phyloP scores from a whole-genome alignment of 805 yeast species.

The Candida qinlingensis region DNA sequence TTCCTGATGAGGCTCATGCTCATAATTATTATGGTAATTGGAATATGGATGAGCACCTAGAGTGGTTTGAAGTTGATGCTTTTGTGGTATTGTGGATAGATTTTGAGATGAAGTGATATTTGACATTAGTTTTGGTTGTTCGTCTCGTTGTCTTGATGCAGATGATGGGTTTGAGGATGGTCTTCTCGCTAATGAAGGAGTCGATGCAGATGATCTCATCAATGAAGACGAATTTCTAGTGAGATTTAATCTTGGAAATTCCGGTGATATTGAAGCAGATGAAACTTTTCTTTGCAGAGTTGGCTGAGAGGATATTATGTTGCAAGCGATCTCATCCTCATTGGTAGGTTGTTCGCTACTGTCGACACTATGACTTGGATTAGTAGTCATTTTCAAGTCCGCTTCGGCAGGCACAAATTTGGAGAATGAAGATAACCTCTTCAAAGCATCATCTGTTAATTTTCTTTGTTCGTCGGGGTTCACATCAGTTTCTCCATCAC shows the following conservation, averaged over 20 bases:
- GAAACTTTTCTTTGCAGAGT: not conserved
- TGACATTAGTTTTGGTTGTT: slow-evolving; percentile 7
- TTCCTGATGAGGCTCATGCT: too few species aligned
- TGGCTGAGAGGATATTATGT: not conserved
- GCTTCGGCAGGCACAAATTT: slow-evolving; percentile 25
- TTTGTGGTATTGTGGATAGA: slow-evolving; percentile 1
- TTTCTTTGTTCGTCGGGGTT: slow-evolving; percentile 27
- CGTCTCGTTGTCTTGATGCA: slow-evolving; percentile 12
- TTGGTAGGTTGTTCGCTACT: not conserved
- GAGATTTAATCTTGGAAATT: slow-evolving; percentile 3
- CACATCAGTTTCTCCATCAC: slow-evolving; percentile 26
- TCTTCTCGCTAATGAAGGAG: slow-evolving; percentile 11
- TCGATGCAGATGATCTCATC: slow-evolving; percentile 8
- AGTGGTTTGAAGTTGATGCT: not conserved
- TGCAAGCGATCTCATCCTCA: not conserved
- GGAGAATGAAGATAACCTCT: slow-evolving; percentile 28
- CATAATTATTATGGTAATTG: too few species aligned
- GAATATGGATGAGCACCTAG: too few species aligned
- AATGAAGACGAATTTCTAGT: not conserved
- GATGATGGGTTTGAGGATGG: slow-evolving; percentile 12
- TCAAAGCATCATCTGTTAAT: slow-evolving; percentile 35
- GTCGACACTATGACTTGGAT: slow-evolving; percentile 6
- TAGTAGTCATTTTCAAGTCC: slow-evolving; percentile 14
- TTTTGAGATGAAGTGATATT: slow-evolving; percentile 13
- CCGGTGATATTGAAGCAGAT: slow-evolving; percentile 7